Evolutionary conservation across 2,329 filamentous ascomycete genomes (phyloP).

Genomic region (Diplodia sapinea): DNA sequence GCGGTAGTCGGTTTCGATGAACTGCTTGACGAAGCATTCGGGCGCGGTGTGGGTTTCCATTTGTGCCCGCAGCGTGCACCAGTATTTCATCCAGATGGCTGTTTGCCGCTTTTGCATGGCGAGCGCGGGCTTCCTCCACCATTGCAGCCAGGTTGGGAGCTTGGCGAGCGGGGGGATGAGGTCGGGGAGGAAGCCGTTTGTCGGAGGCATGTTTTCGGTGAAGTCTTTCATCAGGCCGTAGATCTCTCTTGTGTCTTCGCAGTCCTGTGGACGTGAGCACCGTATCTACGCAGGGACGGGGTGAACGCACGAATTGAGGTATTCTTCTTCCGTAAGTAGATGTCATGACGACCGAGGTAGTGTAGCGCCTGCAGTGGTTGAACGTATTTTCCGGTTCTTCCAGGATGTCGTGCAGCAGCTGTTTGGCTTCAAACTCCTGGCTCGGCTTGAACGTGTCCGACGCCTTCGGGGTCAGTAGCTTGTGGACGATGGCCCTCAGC

Average conservation of each 20-base stretch:
- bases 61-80: constrained; percentile 40
- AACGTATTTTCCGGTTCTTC: constrained; percentile 39
- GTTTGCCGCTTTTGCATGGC: constrained; percentile 43
- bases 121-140: constrained; percentile 41
- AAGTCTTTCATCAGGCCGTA: constrained; percentile 47
- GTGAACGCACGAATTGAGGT: constrained; percentile 38
- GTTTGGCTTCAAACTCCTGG: constrained; percentile 55
- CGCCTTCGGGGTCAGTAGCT: constrained; percentile 46
- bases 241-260: constrained; percentile 42
- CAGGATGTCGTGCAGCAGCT: constrained; percentile 51
- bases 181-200: constrained; percentile 43
- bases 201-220: constrained; percentile 38
- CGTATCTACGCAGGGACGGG: not conserved
- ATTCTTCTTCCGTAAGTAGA: constrained; percentile 45
- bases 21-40: constrained; percentile 46
- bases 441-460: constrained; percentile 51
- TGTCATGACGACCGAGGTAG: constrained; percentile 46
- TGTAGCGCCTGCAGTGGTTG: constrained; percentile 38
- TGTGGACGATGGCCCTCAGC: constrained; percentile 48
- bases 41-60: constrained; percentile 43
- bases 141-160: constrained; percentile 41
- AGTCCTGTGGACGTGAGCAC: constrained; percentile 36
- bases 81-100: constrained; percentile 44
- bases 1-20: constrained; percentile 47
- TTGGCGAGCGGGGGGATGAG: constrained; percentile 40